Evolutionary conservation across 192 early-diverging fungal species (phyloP).

Genomic region (Phycomyces blakesleeanus): DNA sequence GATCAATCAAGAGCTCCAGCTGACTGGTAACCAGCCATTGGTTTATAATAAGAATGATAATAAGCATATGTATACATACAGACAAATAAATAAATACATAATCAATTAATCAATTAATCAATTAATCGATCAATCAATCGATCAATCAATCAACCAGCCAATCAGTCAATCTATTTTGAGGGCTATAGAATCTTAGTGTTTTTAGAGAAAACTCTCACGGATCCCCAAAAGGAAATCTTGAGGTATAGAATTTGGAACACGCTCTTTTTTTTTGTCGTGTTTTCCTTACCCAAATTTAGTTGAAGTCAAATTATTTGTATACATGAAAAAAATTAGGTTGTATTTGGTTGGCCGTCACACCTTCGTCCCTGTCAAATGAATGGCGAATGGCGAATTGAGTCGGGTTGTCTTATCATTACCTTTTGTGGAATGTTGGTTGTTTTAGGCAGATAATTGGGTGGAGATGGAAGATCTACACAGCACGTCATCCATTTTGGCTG

Average conservation of each 20-base stretch:
- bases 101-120: no score
- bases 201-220: no score
- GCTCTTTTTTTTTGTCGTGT: no score
- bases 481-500: neutral
- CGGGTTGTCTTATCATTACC: constrained; percentile 12
- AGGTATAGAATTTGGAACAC: no score
- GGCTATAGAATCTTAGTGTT: no score
- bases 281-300: no score
- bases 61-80: neutral
- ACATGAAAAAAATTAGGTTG: no score
- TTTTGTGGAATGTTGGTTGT: constrained; percentile 1
- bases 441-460: neutral
- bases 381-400: constrained; percentile 2
- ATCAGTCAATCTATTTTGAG: neutral
- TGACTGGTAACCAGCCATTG: no score
- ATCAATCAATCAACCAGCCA: neutral
- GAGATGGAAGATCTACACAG: neutral
- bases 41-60: neutral
- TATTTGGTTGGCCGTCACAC: neutral
- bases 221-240: no score
- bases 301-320: no score
- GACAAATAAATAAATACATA: neutral
- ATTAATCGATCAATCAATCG: no score
- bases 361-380: constrained; percentile 15
- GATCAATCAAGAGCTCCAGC: neutral